A percentile compares a stretch with the other conserved stretches of the same genome.
Evolutionary conservation across 2,329 filamentous ascomycete species (phyloP).

Genomic region (Colletotrichum shisoi): DNA sequence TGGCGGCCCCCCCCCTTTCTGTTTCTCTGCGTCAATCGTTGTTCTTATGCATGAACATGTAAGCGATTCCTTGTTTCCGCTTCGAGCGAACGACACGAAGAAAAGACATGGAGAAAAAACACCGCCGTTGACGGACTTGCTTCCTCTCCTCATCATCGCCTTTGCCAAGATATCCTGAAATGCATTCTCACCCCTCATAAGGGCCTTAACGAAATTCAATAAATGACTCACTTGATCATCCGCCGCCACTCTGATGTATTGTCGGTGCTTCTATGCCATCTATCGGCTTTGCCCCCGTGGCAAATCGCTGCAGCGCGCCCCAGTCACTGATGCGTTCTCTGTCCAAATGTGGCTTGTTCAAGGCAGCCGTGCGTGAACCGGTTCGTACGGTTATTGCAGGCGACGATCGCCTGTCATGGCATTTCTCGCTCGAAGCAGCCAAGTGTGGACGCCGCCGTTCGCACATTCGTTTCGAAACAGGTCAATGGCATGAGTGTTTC

Average conservation of each 20-base stretch:
- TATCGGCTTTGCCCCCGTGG: background rate
- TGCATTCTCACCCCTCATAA: background rate
- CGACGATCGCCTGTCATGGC: slow-evolving; percentile 4
- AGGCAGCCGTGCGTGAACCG: slow-evolving; percentile 11
- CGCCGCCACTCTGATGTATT: background rate
- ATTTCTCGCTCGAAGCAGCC: background rate
- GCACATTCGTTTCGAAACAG: background rate
- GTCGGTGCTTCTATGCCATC: too few relatives aligned
- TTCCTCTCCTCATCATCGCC: slow-evolving; percentile 8
- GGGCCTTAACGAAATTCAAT: slow-evolving; percentile 22
- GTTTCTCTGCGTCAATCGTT: background rate
- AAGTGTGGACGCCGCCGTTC: background rate
- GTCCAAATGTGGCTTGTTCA: background rate
- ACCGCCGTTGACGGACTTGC: slow-evolving; percentile 8
- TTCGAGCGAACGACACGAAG: slow-evolving; percentile 13
- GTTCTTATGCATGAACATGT: slow-evolving; percentile 18
- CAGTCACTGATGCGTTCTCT: background rate
- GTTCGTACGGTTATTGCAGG: background rate
- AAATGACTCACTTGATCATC: slow-evolving; percentile 12
- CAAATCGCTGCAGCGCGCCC: background rate
- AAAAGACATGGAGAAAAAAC: background rate
- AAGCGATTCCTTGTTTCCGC: slow-evolving; percentile 20
- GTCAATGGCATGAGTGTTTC: slow-evolving; percentile 7
- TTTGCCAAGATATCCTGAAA: slow-evolving; percentile 26
- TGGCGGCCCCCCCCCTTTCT: background rate